phyloP scores from a whole-genome alignment of 352 stramenopile genomes.

The Pythium insidiosum region DNA sequence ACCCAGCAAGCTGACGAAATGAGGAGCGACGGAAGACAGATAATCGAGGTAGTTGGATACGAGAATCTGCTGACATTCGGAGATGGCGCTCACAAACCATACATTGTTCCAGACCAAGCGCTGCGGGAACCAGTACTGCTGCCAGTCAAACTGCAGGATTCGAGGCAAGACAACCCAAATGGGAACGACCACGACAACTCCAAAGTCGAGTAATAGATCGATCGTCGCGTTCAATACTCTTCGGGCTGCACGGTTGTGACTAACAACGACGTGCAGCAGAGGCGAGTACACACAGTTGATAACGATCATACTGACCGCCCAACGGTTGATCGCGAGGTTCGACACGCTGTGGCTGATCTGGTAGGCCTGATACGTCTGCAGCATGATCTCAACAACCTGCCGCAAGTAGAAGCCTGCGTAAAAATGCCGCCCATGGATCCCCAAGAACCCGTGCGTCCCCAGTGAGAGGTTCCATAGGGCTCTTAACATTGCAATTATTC shows the following conservation, averaged over 20 bases:
- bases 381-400: constrained; percentile 2
- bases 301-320: constrained; percentile 1
- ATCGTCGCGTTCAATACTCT: background rate
- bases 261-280: background rate
- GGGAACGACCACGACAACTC: background rate
- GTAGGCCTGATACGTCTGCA: constrained; percentile 14
- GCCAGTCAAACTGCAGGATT: background rate
- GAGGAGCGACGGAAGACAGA: background rate
- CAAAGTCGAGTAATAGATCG: constrained; percentile 1
- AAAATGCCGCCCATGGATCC: constrained; percentile 3
- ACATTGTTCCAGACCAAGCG: background rate
- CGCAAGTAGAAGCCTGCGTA: constrained; percentile 4
- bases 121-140: background rate
- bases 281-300: constrained; percentile 8
- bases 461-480: too few relatives aligned
- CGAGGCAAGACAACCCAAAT: background rate
- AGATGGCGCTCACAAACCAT: background rate
- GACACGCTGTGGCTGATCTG: constrained; percentile 5
- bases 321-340: constrained; percentile 2
- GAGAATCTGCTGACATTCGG: background rate
- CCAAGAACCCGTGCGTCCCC: background rate
- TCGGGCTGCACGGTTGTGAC: background rate
- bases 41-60: background rate
- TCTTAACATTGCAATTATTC: too few relatives aligned
- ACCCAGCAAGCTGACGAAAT: background rate